phyloP scores from a whole-genome alignment of 2,329 filamentous ascomycete species.

The Sporothrix brunneoviolacea region DNA sequence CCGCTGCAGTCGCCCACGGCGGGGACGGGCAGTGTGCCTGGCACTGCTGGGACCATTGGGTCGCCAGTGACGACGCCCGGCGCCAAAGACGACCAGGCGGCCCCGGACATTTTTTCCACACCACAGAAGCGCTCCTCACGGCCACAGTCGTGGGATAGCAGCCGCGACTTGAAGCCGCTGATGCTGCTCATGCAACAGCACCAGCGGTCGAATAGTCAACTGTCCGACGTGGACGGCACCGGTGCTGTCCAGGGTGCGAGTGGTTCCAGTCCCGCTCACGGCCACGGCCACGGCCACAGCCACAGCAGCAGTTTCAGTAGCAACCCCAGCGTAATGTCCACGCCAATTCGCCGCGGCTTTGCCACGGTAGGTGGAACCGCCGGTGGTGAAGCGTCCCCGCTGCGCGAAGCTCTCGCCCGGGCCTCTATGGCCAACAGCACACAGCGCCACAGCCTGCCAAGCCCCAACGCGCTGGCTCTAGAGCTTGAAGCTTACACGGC shows the following conservation, averaged over 20 bases:
- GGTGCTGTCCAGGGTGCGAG: constrained; percentile 17
- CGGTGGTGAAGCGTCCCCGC: constrained; percentile 22
- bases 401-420: constrained; percentile 18
- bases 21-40: neutral
- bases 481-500: constrained; percentile 11
- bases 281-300: neutral
- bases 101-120: constrained; percentile 17
- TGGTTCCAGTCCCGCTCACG: no score
- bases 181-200: constrained; percentile 64
- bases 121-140: constrained; percentile 36
- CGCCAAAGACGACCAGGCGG: neutral
- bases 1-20: constrained; percentile 24
- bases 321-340: neutral
- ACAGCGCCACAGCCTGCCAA: constrained; percentile 18
- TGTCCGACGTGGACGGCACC: constrained; percentile 21
- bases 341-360: constrained; percentile 13
- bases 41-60: neutral
- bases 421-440: constrained; percentile 11
- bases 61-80: neutral
- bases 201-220: constrained; percentile 28
- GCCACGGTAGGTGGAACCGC: constrained; percentile 1
- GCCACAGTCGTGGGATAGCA: constrained; percentile 56
- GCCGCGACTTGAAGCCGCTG: constrained; percentile 69
- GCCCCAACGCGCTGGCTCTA: constrained; percentile 10
- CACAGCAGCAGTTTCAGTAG: neutral